A percentile compares a stretch with the other conserved stretches of the same genome.
These are phyloP conservation scores for Zygoascus tannicola DNA, from an alignment of 805 yeast genomes.

Conservation along the genomic window DNA sequence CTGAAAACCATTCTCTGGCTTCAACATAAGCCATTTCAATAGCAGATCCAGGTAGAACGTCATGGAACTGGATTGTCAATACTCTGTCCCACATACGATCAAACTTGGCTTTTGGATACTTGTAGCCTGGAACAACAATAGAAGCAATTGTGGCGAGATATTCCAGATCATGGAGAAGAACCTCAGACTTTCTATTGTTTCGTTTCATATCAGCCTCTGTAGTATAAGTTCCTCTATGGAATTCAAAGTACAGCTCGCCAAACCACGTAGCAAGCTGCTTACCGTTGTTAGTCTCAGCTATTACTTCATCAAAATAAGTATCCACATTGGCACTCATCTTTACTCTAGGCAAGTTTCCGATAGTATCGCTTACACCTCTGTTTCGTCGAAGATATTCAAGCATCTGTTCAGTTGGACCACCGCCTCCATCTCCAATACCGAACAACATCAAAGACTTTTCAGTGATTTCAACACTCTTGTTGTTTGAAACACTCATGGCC, in stretches of 20 bases:
- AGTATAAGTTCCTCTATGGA: slow-evolving; percentile 93
- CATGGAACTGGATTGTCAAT: slow-evolving; percentile 89
- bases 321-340: slow-evolving; percentile 69
- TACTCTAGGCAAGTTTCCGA: slow-evolving; percentile 72
- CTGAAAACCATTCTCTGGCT: slow-evolving; percentile 60
- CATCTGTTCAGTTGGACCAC: slow-evolving; percentile 79
- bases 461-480: slow-evolving; percentile 58
- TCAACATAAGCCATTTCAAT: slow-evolving; percentile 91
- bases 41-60: slow-evolving; percentile 92
- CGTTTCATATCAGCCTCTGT: slow-evolving; percentile 79
- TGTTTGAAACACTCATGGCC: slow-evolving; percentile 55
- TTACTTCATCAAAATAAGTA: slow-evolving; percentile 59
- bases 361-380: slow-evolving; percentile 61
- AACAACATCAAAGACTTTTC: slow-evolving; percentile 61
- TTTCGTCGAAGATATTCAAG: slow-evolving; percentile 68
- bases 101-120: slow-evolving; percentile 62
- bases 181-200: slow-evolving; percentile 64
- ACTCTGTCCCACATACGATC: slow-evolving; percentile 78
- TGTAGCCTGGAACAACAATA: slow-evolving; percentile 40
- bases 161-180: slow-evolving; percentile 74
- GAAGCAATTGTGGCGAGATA: slow-evolving; percentile 70
- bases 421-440: slow-evolving; percentile 88
- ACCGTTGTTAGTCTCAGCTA: slow-evolving; percentile 55
- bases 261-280: slow-evolving; percentile 67
- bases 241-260: slow-evolving; percentile 87